Base-by-base conservation (phyloP, 108 stramenopile genomes). In the Fragilaria crotonensis region DNA sequence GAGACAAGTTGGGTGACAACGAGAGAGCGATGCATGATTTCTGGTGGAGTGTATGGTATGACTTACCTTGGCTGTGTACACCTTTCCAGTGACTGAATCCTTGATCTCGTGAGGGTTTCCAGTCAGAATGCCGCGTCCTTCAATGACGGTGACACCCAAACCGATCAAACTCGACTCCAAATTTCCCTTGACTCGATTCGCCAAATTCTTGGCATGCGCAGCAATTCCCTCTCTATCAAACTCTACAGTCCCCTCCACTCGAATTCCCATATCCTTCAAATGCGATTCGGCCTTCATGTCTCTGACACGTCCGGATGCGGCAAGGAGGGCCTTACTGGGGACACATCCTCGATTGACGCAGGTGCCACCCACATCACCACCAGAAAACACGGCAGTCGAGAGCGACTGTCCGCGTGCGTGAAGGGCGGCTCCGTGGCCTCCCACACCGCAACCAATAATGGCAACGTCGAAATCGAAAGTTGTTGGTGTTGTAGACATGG, bases 271-370 rank as follows among this genome's bases (percentile, higher is more conserved):
- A 33, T 75, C 73, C 14, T 62, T 52, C 60, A 95, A 58, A 59
- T 96, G 95, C 0, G 45, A 48, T 29, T 56, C 66, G 52, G 91
- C 74, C 63, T 79, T 57, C 96, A 99, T 95, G 64, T 97, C 96
- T 9, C 96, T 76, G 7, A 99, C 94, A 7, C 96, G 79, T 0
- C 98, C 96, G 14, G 89, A 77, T 2, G 98, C 98, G 5, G 98
- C 98, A 41, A 99, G 76, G 33, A 99, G 67, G 4, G 97, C 98
- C 86, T 98, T 98, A 54, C 84, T 87, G 27, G 98, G 98, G 50
- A 98, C 98, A 64, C 98, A 98, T n/a, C 98, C 98, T 17, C 95
- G 81, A 72, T 98, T 98, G 45, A 98, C 96, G 61, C 98, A 98
- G 5, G 96, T 97, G 30, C 97, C 97, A 4, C 97, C 97, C 11